These are phyloP conservation scores for Thoreauomyces humboldtii DNA, from an alignment of 192 early-diverging fungal genomes.

Conservation along the genomic window DNA sequence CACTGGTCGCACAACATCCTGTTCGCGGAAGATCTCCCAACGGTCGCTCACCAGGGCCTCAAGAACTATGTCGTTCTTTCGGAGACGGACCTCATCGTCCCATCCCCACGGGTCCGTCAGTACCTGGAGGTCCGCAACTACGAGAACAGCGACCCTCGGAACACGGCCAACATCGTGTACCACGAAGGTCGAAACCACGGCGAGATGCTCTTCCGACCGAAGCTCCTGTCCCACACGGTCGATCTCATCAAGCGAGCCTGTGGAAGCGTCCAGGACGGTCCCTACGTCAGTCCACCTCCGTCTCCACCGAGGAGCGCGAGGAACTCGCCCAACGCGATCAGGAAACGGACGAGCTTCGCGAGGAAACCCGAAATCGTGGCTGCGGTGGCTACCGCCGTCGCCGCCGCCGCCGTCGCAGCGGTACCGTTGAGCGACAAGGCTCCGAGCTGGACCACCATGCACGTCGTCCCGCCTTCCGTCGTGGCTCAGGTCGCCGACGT, in stretches of 20 bases:
- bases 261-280: too few relatives aligned
- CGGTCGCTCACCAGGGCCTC: neutral
- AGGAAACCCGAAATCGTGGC: too few relatives aligned
- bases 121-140: constrained; percentile 19
- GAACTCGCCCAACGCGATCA: too few relatives aligned
- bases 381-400: too few relatives aligned
- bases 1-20: constrained; percentile 32
- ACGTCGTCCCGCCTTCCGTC: too few relatives aligned
- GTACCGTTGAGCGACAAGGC: too few relatives aligned
- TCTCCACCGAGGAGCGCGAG: too few relatives aligned
- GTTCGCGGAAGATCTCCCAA: constrained; percentile 34
- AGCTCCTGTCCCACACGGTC: neutral
- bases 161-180: neutral
- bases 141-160: neutral
- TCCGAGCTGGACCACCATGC: too few relatives aligned
- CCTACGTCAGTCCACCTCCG: too few relatives aligned
- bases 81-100: constrained; percentile 16
- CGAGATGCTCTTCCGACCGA: constrained; percentile 8
- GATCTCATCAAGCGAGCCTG: neutral
- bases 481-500: too few relatives aligned
- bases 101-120: neutral
- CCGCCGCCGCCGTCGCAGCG: too few relatives aligned
- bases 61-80: constrained; percentile 1
- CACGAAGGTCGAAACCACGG: constrained; percentile 15
- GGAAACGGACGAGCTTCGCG: too few relatives aligned